A percentile compares a stretch with the other conserved stretches of the same genome.
Conservation (phyloP, 2,329 filamentous ascomycete species). For the Trichoderma endophyticum region DNA sequence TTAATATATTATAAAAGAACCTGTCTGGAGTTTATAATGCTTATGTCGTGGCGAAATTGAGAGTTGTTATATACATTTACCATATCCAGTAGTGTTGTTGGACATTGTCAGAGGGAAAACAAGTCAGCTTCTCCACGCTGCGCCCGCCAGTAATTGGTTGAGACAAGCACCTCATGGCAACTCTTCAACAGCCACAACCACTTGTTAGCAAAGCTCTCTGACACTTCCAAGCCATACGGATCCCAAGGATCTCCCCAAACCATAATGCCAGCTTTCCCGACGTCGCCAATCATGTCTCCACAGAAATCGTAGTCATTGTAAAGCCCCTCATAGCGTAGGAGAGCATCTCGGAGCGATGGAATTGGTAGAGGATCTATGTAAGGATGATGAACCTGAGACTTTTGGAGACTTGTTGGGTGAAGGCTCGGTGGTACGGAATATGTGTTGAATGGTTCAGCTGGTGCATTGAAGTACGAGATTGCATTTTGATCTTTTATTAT, state of each 20-base stretch:
- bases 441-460: not conserved
- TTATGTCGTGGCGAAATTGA: too few species aligned
- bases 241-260: constrained; percentile 50
- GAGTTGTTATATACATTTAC: too few species aligned
- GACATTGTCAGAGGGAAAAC: not conserved
- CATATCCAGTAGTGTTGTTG: not conserved
- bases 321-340: not conserved
- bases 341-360: not conserved
- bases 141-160: not conserved
- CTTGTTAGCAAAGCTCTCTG: constrained; percentile 42
- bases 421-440: not conserved
- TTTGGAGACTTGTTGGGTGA: not conserved
- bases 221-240: constrained; percentile 45
- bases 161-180: not conserved
- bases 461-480: not conserved
- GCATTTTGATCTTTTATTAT: not conserved
- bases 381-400: not conserved
- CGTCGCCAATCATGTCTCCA: not conserved
- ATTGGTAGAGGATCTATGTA: not conserved
- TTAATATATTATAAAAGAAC: too few species aligned
- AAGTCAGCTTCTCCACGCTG: not conserved
- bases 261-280: constrained; percentile 31
- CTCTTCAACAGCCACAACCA: constrained; percentile 33
- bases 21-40: too few species aligned
- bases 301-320: not conserved